These are phyloP conservation scores for Volvariella surrecta DNA, from an alignment of 1,284 basidiomycete species.

Conservation along the genomic window DNA sequence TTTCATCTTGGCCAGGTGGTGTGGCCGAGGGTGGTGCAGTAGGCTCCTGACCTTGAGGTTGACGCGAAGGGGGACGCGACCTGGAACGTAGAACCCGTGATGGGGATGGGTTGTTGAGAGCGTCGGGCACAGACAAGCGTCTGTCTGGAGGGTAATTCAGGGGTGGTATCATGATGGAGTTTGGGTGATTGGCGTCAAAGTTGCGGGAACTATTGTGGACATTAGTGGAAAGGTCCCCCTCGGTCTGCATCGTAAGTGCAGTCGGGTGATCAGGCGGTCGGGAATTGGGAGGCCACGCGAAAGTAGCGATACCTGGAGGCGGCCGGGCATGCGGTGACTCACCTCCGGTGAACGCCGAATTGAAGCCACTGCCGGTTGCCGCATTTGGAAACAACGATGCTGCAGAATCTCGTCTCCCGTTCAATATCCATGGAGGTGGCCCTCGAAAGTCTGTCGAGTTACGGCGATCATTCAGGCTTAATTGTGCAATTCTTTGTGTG, in stretches of 20 bases:
- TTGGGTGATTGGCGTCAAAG: constrained; percentile 29
- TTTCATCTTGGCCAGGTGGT: constrained; percentile 32
- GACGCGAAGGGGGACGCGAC: constrained; percentile 66
- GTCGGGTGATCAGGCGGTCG: constrained; percentile 34
- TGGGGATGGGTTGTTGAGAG: constrained; percentile 35
- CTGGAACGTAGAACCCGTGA: constrained; percentile 51
- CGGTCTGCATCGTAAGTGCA: constrained; percentile 30
- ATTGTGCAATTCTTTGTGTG: constrained; percentile 58
- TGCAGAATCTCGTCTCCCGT: constrained; percentile 65
- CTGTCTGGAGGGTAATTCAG: constrained; percentile 53
- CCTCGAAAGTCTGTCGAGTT: constrained; percentile 61
- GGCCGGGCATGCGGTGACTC: constrained; percentile 58
- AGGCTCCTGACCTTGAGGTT: constrained; percentile 33
- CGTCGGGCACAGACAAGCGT: constrained; percentile 65
- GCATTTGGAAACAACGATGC: constrained; percentile 60
- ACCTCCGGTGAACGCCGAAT: constrained; percentile 47
- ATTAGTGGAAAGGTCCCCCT: constrained; percentile 21
- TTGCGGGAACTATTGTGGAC: constrained; percentile 23
- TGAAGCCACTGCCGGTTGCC: constrained; percentile 45
- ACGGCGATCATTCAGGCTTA: constrained; percentile 67
- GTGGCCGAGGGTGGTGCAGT: constrained; percentile 20
- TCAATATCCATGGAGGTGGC: constrained; percentile 43
- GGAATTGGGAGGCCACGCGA: constrained; percentile 60
- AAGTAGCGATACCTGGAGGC: constrained; percentile 54
- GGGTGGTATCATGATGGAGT: constrained; percentile 42